Base-by-base conservation (phyloP, 1,284 basidiomycete genomes). In the Ganoderma lingzhi region DNA sequence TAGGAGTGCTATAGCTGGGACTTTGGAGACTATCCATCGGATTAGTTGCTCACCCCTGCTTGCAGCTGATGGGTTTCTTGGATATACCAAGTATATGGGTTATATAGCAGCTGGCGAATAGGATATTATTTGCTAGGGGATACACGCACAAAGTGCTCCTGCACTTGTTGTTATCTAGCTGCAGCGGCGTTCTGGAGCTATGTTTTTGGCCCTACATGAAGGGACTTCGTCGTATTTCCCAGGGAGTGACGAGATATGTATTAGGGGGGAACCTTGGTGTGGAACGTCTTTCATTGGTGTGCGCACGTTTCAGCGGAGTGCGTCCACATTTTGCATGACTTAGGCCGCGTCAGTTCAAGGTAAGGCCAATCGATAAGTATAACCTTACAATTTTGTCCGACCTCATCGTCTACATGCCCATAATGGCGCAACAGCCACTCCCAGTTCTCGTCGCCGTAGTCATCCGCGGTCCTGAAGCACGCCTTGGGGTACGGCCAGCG, bases 1-100 rank as follows among this genome's bases (percentile, higher is more conserved):
- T 73, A 93, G 91, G 91, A 93, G 72, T 93, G 92, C 74, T 93
- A 85, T 72, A 88, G 85, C 70, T 93, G 91, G 91, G 89, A 93
- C 62, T 93, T 87, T 80, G 90, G 87, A 8, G 82, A 91, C 72
- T 90, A 76, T 37, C 59, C 59, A 42, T n/a, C 59, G 23, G 23
- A 44, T 4, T 61, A 61, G 59, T 44, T 14, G 35, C 23, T 23
- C 48, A 56, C 6, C 12, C 30, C 59, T 41, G n/a, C 23, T 2
- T 41, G 59, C n/a, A 6, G 23, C 30, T 6, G 59, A 42, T 19
- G 39, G 10, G 3, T 39, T 32, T 59, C 35, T 59, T 59, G n/a
- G 56, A 28, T 53, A 53, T 53, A 28, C 23, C 10, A 3, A n/a
- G 23, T 53, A 28, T 53, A 14, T 53, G 23, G 23, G 48, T 53